Evolutionary conservation across 2,329 filamentous ascomycete species (phyloP).

Genomic region (Epichloe sibirici): DNA sequence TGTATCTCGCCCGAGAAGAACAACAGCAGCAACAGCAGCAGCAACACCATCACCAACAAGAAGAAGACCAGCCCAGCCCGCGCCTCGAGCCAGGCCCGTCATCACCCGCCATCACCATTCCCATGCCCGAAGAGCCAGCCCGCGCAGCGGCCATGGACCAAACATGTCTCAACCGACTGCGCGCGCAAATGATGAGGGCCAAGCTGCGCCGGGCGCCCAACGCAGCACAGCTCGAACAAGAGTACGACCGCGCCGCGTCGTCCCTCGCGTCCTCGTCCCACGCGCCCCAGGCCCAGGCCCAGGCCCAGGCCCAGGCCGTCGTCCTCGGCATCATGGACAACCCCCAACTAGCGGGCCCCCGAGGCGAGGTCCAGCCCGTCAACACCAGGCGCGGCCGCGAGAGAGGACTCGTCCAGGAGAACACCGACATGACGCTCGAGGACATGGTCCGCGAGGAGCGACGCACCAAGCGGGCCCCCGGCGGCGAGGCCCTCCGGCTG

Average conservation of each 20-base stretch:
- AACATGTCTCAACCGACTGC: slow-evolving; percentile 75
- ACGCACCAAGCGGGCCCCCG: slow-evolving; percentile 63
- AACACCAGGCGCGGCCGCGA: slow-evolving; percentile 73
- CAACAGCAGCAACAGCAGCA: slow-evolving; percentile 24
- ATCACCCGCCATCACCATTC: slow-evolving; percentile 36
- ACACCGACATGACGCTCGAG: slow-evolving; percentile 90
- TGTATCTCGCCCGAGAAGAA: slow-evolving; percentile 66
- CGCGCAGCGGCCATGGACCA: slow-evolving; percentile 46
- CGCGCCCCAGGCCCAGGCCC: too few relatives aligned
- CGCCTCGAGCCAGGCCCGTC: slow-evolving; percentile 16
- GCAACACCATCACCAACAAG: not conserved
- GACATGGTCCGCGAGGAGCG: slow-evolving; percentile 96
- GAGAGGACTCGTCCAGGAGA: slow-evolving; percentile 74
- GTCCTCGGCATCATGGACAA: slow-evolving; percentile 83
- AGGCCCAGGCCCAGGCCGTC: slow-evolving; percentile 35
- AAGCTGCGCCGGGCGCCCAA: slow-evolving; percentile 71
- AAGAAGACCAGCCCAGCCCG: not conserved
- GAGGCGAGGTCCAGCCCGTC: slow-evolving; percentile 63
- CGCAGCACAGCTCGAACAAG: slow-evolving; percentile 62
- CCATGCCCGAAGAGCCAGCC: slow-evolving; percentile 37
- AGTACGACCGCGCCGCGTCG: slow-evolving; percentile 68
- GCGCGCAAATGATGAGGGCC: slow-evolving; percentile 92
- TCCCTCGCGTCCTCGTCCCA: slow-evolving; percentile 35
- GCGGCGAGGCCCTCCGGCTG: slow-evolving; percentile 69
- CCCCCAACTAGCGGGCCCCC: slow-evolving; percentile 66